Conservation (phyloP, 768 basidiomycete genomes). For the Mycena epipterygia region DNA sequence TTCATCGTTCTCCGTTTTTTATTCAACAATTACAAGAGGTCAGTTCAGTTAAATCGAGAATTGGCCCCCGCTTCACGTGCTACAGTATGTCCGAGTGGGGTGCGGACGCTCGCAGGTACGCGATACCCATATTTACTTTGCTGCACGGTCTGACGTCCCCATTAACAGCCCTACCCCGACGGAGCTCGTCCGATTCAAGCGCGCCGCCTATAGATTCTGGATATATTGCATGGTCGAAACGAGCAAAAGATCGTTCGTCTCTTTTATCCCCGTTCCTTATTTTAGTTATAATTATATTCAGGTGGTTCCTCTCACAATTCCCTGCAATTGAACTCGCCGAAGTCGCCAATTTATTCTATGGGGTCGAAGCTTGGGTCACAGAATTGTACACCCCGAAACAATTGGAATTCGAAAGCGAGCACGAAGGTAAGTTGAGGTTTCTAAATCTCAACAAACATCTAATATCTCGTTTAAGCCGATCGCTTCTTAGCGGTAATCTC, state of each 20-base stretch:
- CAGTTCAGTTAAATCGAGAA: background rate
- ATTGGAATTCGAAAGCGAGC: background rate
- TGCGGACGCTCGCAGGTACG: background rate
- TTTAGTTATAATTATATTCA: background rate
- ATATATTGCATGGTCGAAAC: background rate
- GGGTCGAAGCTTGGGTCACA: background rate
- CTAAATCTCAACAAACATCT: too few relatives aligned
- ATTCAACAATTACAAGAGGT: background rate
- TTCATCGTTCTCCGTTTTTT: background rate
- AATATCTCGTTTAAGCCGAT: background rate
- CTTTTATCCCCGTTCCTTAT: background rate
- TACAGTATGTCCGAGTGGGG: background rate
- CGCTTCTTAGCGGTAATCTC: background rate
- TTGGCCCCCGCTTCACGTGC: background rate
- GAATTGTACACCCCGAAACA: background rate
- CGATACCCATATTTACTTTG: background rate
- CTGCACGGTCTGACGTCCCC: background rate
- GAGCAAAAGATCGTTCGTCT: background rate
- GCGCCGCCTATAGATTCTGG: constrained; percentile 8
- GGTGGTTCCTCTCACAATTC: background rate
- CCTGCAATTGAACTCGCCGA: background rate
- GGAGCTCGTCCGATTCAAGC: background rate
- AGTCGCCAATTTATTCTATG: background rate
- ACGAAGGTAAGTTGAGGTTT: background rate
- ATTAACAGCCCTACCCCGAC: background rate